These are phyloP conservation scores for Amanita pallidorosea DNA, from an alignment of 768 basidiomycete species.

Conservation along the genomic window DNA sequence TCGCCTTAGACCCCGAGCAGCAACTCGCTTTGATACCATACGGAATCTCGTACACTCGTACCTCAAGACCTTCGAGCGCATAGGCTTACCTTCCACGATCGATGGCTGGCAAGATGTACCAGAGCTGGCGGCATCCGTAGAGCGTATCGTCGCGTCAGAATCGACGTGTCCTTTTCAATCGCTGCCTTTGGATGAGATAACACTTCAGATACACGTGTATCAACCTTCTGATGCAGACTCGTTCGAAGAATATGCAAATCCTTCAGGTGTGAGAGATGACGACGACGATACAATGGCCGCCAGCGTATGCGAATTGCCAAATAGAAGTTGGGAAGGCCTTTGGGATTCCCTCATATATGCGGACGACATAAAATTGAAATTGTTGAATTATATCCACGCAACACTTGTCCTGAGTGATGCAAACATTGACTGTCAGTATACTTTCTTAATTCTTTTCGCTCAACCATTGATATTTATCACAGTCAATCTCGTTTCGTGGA, in stretches of 20 bases:
- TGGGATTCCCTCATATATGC: slow-evolving; percentile 90
- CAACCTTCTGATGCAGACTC: slow-evolving; percentile 61
- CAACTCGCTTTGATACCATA: slow-evolving; percentile 69
- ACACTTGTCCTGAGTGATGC: slow-evolving; percentile 90
- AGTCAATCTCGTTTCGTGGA: slow-evolving; percentile 94
- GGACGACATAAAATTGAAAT: slow-evolving; percentile 71
- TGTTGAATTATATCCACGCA: slow-evolving; percentile 92
- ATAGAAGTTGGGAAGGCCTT: slow-evolving; percentile 73
- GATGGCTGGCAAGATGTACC: slow-evolving; percentile 73
- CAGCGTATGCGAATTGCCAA: slow-evolving; percentile 82
- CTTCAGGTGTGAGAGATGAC: slow-evolving; percentile 38
- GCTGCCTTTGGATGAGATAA: slow-evolving; percentile 45
- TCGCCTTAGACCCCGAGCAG: slow-evolving; percentile 55
- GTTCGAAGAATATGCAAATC: slow-evolving; percentile 64
- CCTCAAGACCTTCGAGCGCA: slow-evolving; percentile 45
- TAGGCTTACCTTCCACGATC: slow-evolving; percentile 61
- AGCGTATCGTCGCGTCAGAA: slow-evolving; percentile 66
- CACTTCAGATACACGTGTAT: slow-evolving; percentile 81
- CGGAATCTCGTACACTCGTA: slow-evolving; percentile 50
- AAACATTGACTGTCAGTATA: slow-evolving; percentile 63
- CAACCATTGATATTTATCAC: slow-evolving; percentile 4
- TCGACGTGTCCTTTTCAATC: slow-evolving; percentile 45
- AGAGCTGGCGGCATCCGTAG: slow-evolving; percentile 63
- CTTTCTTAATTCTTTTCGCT: slow-evolving; percentile 2
- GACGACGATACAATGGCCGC: slow-evolving; percentile 82